Evolutionary conservation across 768 basidiomycete species (phyloP).

Genomic region (Leccinum subgranulosum): DNA sequence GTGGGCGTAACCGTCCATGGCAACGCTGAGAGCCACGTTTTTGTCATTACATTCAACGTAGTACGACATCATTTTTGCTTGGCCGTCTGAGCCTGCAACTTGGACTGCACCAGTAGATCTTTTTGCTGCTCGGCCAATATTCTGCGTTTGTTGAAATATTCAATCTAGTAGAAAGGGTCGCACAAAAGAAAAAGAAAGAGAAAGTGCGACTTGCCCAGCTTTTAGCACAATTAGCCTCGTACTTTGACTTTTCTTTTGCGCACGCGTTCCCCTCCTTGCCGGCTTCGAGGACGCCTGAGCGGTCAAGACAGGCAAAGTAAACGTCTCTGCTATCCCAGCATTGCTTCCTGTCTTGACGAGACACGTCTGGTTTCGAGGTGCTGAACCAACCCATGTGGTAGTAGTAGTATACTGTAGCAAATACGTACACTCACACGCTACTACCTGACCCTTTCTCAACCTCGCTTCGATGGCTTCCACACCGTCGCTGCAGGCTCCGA

Average conservation of each 20-base stretch:
- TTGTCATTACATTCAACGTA: neutral
- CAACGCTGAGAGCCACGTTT: neutral
- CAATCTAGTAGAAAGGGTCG: constrained; percentile 58
- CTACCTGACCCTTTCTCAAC: neutral
- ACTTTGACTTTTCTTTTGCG: constrained; percentile 49
- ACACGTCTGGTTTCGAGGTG: constrained; percentile 35
- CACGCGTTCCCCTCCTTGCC: constrained; percentile 71
- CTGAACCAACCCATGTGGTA: constrained; percentile 36
- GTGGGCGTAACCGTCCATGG: neutral
- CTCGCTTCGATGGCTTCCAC: constrained; percentile 22
- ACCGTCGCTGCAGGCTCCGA: constrained; percentile 35
- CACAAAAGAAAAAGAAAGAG: neutral
- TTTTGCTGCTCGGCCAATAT: constrained; percentile 80
- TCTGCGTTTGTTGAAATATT: constrained; percentile 91
- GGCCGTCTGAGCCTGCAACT: constrained; percentile 35
- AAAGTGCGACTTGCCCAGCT: constrained; percentile 70
- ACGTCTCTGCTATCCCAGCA: constrained; percentile 87
- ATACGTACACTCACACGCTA: constrained; percentile 13
- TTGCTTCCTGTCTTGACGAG: constrained; percentile 62
- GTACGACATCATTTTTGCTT: constrained; percentile 16
- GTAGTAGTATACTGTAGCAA: neutral
- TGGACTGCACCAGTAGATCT: constrained; percentile 53
- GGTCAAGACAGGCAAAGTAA: constrained; percentile 85
- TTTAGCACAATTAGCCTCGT: constrained; percentile 75
- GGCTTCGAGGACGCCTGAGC: constrained; percentile 61